Percentiles rank a stretch among this genome's conserved stretches.
Conservation (phyloP, 148 eudicot genomes). For the Vaccinium darrowii region DNA sequence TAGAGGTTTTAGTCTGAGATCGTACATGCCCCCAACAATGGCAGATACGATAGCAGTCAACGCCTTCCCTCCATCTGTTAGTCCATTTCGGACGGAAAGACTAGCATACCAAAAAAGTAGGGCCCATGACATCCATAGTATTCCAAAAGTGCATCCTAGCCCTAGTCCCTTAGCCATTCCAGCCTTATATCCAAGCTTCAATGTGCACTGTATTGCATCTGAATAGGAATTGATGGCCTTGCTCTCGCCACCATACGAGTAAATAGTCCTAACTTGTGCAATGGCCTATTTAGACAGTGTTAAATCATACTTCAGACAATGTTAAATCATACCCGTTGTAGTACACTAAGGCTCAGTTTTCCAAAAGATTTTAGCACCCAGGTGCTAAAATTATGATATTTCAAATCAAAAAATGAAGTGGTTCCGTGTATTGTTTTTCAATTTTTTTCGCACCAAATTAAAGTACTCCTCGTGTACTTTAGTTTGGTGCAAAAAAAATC, state of each 20-base stretch:
- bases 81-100: conserved; percentile 88
- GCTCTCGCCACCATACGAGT: conserved; percentile 90
- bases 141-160: conserved; percentile 94
- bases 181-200: conserved; percentile 94
- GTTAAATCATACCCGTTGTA: too few relatives aligned
- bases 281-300: conserved; percentile 54
- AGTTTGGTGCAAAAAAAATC: too few relatives aligned
- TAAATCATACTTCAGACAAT: neutral
- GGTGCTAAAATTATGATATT: too few relatives aligned
- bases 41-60: conserved; percentile 97
- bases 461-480: too few relatives aligned
- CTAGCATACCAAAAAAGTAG: conserved; percentile 99
- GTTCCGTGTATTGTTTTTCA: too few relatives aligned
- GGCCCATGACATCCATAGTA: conserved; percentile 99
- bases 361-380: too few relatives aligned
- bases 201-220: conserved; percentile 86
- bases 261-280: conserved; percentile 97
- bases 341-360: too few relatives aligned
- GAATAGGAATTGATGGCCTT: conserved; percentile 88
- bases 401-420: too few relatives aligned
- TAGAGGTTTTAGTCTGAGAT: conserved; percentile 6
- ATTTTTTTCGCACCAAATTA: too few relatives aligned
- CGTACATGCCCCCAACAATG: conserved; percentile 99
- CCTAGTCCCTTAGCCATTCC: conserved; percentile 99
- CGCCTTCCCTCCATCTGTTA: conserved; percentile 97